These are phyloP conservation scores for Macadamia tetraphylla DNA, from an alignment of 164 flowering plant genomes.

Conservation along the genomic window DNA sequence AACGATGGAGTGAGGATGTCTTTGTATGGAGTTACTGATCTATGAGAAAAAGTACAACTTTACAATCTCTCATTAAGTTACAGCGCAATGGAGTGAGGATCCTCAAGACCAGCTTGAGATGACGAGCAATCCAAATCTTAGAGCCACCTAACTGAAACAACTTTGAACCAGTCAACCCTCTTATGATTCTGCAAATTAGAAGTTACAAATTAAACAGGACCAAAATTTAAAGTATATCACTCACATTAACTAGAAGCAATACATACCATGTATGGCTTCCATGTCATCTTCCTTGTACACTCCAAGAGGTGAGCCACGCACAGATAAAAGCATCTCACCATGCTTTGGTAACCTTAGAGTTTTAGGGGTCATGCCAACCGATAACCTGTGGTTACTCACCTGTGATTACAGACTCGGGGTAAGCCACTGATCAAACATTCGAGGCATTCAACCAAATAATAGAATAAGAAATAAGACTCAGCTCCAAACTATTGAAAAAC, in stretches of 20 bases:
- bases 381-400: constrained; percentile 51
- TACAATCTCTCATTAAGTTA: too few relatives aligned
- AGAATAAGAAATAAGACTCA: too few relatives aligned
- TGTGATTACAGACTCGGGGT: constrained; percentile 17
- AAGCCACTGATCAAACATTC: not conserved
- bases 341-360: constrained; percentile 65
- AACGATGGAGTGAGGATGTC: too few relatives aligned
- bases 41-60: too few relatives aligned
- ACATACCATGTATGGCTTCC: constrained; percentile 79
- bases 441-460: too few relatives aligned
- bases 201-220: constrained; percentile 1
- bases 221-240: not conserved
- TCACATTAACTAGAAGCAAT: not conserved
- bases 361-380: constrained; percentile 75
- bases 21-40: too few relatives aligned
- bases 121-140: too few relatives aligned
- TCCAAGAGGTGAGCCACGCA: constrained; percentile 86
- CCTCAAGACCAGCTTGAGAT: too few relatives aligned
- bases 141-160: not conserved
- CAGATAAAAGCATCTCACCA: constrained; percentile 88
- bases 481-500: too few relatives aligned
- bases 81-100: too few relatives aligned
- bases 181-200: constrained; percentile 30
- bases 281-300: constrained; percentile 81
- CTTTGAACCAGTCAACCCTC: constrained; percentile 21